Evolutionary conservation across 2,329 filamentous ascomycete species (phyloP).

Genomic region (Esteya vermicola): DNA sequence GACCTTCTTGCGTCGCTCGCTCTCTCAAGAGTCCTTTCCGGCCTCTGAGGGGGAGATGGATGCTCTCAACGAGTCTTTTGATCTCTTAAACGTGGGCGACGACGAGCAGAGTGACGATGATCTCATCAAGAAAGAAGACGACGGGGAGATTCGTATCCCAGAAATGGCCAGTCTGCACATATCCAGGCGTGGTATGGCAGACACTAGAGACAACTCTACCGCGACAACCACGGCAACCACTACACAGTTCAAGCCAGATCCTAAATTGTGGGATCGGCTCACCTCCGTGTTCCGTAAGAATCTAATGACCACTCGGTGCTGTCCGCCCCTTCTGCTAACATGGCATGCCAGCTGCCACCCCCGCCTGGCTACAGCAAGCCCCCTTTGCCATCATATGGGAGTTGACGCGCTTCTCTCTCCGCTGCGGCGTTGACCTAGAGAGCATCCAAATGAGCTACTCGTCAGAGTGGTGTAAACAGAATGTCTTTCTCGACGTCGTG

Average conservation of each 20-base stretch:
- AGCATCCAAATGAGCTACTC: constrained; percentile 22
- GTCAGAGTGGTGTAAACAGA: constrained; percentile 28
- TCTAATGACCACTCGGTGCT: background rate
- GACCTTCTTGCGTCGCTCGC: background rate
- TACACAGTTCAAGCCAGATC: too few relatives aligned
- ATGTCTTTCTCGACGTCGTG: constrained; percentile 26
- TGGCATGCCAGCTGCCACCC: constrained; percentile 20
- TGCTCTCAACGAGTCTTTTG: constrained; percentile 4
- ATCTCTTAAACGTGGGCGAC: background rate
- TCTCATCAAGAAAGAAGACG: too few relatives aligned
- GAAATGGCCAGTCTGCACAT: constrained; percentile 4
- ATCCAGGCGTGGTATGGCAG: too few relatives aligned
- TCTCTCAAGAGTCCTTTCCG: constrained; percentile 5
- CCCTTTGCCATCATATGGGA: constrained; percentile 40
- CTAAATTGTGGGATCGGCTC: constrained; percentile 19
- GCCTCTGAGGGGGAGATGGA: constrained; percentile 2
- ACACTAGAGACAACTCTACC: too few relatives aligned
- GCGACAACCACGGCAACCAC: too few relatives aligned
- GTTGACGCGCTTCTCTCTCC: constrained; percentile 29
- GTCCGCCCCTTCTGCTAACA: background rate
- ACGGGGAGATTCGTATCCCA: too few relatives aligned
- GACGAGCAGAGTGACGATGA: too few relatives aligned
- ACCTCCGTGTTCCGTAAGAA: constrained; percentile 25
- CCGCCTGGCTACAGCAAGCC: constrained; percentile 24
- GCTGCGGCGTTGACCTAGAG: constrained; percentile 27